These are phyloP conservation scores for Xerocomus brunneocitrinus DNA, from an alignment of 768 basidiomycete species.

Conservation along the genomic window DNA sequence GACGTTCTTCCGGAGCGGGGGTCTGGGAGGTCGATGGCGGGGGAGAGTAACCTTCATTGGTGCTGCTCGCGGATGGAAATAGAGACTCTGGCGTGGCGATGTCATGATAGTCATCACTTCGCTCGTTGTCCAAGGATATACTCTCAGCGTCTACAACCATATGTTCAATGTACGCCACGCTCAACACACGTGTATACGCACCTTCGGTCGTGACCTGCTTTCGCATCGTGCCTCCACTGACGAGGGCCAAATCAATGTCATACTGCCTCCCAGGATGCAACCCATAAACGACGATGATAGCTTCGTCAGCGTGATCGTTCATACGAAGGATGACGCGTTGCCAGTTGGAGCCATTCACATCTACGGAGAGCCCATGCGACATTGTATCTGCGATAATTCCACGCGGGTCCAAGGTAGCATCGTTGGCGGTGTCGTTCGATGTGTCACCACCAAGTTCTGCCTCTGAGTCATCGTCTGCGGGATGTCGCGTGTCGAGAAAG, in stretches of 20 bases:
- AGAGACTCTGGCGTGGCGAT: slow-evolving; percentile 9
- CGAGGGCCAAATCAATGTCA: slow-evolving; percentile 79
- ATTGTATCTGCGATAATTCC: slow-evolving; percentile 63
- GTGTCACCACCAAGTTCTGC: slow-evolving; percentile 31
- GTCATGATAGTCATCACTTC: slow-evolving; percentile 13
- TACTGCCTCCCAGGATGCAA: slow-evolving; percentile 87
- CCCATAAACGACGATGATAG: slow-evolving; percentile 87
- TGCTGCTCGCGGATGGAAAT: slow-evolving; percentile 28
- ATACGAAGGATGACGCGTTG: slow-evolving; percentile 73
- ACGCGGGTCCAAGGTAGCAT: slow-evolving; percentile 28
- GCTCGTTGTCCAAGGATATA: slow-evolving; percentile 21
- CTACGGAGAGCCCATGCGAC: slow-evolving; percentile 70
- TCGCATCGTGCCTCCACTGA: slow-evolving; percentile 56
- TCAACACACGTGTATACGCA: slow-evolving; percentile 26
- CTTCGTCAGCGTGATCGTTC: slow-evolving; percentile 79
- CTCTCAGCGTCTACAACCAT: slow-evolving; percentile 17
- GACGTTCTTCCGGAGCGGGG: slow-evolving; percentile 60
- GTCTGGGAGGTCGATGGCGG: slow-evolving; percentile 25
- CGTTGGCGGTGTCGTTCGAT: slow-evolving; percentile 35
- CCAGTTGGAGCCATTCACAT: slow-evolving; percentile 78
- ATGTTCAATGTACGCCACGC: slow-evolving; percentile 6
- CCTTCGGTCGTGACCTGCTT: slow-evolving; percentile 68
- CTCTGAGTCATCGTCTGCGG: slow-evolving; percentile 15
- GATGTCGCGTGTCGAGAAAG: slow-evolving; percentile 32
- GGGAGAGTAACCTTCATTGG: slow-evolving; percentile 12